Base-by-base conservation (phyloP, 805 yeast species). In the Torulaspora maleeae region DNA sequence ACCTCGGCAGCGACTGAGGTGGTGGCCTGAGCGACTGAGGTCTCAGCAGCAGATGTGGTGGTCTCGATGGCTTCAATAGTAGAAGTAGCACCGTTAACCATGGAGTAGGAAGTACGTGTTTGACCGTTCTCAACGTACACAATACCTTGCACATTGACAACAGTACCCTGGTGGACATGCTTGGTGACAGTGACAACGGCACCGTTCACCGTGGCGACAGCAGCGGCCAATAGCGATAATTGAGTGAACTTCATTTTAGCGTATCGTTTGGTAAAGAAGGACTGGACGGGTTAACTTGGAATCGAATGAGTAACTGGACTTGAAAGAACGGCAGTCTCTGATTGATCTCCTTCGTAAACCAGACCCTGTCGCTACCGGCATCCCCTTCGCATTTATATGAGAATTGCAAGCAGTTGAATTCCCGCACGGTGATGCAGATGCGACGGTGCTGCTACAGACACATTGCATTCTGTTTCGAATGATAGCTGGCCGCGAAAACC, bases 111-210 rank as follows among this genome's bases (percentile, higher is more conserved):
- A 3, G 67, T 62, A 22, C 30, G 33, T 15, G 62, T 50, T 30
- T 50, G 45, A 34, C 63, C 65, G 42, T 58, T 50, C 33, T 58
- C 51, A 17, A 55, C 53, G 49, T 50, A 55, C 5, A 63, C 55
- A 8, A 48, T 25, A 43, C 61, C 66, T 46, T 56, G 50, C 25
- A 62, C 67, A 11, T 55, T 51, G n/a, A 55, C 62, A 27, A 44
- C 27, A 24, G 53, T 58, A 13, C 51, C 47, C 17, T 51, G 39
- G 36, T 60, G 63, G 17, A 51, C 61, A 40, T 58, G 63, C 43
- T 62, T 50, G 2, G 66, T 61, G 48, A 60, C 58, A 34, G 64
- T 61, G 36, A 60, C 61, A 9, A 41, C 58, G 19, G 61, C 63
- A 32, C 64, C 45, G 22, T 51, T 58, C 33, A 51, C 50, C 8